Conservation (phyloP, 305 asterid species). For the Ilex paraguariensis region DNA sequence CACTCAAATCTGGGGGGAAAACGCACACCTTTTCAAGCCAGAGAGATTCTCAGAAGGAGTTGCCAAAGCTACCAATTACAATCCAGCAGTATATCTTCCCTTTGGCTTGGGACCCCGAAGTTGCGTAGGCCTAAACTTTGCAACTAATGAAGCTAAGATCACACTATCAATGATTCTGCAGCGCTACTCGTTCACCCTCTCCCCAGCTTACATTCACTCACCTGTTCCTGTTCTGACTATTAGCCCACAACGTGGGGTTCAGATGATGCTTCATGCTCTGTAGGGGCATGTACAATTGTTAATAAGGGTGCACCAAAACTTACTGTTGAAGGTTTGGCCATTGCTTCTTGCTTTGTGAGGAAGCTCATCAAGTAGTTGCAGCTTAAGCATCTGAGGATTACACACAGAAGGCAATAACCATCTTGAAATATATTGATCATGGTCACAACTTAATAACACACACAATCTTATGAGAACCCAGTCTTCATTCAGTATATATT, state of each 20-base stretch:
- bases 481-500: too few species aligned
- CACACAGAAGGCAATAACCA: too few species aligned
- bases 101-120: slow-evolving; percentile 2
- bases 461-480: too few species aligned
- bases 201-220: slow-evolving; percentile 3
- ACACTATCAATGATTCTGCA: background rate
- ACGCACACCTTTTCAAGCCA: slow-evolving; percentile 1
- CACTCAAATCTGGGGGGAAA: slow-evolving; percentile 1
- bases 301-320: too few species aligned
- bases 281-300: background rate
- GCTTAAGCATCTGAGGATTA: too few species aligned
- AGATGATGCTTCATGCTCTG: background rate
- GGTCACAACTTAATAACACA: too few species aligned
- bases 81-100: background rate
- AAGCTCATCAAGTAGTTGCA: too few species aligned
- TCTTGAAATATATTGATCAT: too few species aligned
- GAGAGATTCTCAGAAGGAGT: slow-evolving; percentile 1
- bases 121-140: slow-evolving; percentile 1
- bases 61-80: background rate
- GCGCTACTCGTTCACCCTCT: background rate
- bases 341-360: too few species aligned
- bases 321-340: too few species aligned
- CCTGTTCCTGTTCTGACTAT: background rate
- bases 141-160: background rate
- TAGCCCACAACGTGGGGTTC: background rate